phyloP scores from a whole-genome alignment of 495 filamentous ascomycete genomes.

The Penicillium cataractarum region DNA sequence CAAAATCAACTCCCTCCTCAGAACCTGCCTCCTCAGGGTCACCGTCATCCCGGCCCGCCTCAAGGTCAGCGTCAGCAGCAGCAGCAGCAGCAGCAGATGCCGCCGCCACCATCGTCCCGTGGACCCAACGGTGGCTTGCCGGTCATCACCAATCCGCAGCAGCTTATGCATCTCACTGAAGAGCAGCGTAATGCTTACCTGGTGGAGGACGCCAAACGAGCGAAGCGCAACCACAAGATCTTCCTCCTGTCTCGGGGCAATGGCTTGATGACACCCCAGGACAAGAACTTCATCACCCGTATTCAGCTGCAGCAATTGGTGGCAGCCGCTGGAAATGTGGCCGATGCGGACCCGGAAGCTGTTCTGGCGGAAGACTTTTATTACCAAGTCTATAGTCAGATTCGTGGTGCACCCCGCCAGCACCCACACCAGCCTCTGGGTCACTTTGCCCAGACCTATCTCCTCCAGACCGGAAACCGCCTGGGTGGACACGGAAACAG shows the following conservation, averaged over 20 bases:
- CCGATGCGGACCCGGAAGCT: conserved; percentile 76
- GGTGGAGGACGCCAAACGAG: conserved; percentile 88
- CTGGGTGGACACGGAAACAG: conserved; percentile 64
- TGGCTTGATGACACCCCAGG: conserved; percentile 96
- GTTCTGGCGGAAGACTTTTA: conserved; percentile 93
- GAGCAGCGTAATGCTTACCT: conserved; percentile 77
- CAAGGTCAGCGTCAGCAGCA: conserved; percentile 38
- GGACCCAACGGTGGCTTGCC: conserved; percentile 43
- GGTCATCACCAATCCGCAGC: conserved; percentile 68
- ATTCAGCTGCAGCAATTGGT: conserved; percentile 98
- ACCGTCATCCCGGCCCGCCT: conserved; percentile 35
- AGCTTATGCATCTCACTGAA: conserved; percentile 76
- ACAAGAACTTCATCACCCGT: conserved; percentile 98
- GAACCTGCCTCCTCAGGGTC: conserved; percentile 35
- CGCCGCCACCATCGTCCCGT: conserved; percentile 31
- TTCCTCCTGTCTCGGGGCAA: conserved; percentile 91
- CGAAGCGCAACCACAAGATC: conserved; percentile 99
- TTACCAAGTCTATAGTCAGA: conserved; percentile 94
- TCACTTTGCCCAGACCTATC: conserved; percentile 96
- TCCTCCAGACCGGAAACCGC: conserved; percentile 87
- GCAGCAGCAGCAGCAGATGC: conserved; percentile 45
- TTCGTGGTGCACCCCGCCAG: conserved; percentile 82
- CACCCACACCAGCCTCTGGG: conserved; percentile 89
- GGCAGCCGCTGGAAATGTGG: conserved; percentile 82
- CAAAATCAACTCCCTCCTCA: conserved; percentile 46